Percentiles rank a stretch among this genome's conserved stretches.
Conservation (phyloP, 1,139 yeast genomes). For the Sugiyamaella pinicola region DNA sequence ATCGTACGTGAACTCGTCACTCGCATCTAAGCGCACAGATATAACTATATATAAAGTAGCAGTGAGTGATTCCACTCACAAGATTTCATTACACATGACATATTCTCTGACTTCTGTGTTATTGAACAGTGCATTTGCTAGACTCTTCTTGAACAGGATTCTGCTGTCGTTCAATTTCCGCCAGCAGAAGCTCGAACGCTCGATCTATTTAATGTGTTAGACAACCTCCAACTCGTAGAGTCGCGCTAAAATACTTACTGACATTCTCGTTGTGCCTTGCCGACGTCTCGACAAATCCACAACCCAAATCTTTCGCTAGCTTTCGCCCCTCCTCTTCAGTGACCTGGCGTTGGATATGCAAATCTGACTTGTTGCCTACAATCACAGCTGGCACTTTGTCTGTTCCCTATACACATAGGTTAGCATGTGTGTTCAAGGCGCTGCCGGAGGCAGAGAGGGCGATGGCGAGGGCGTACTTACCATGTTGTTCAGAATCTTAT, state of each 20-base stretch:
- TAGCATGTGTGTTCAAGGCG: neutral
- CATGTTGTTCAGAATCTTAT: constrained; percentile 73
- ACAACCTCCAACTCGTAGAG: neutral
- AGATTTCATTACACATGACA: neutral
- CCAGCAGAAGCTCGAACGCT: constrained; percentile 67
- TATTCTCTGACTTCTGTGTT: neutral
- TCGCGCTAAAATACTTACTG: constrained; percentile 37
- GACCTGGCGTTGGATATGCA: constrained; percentile 52
- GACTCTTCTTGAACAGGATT: constrained; percentile 25
- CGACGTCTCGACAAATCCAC: constrained; percentile 76
- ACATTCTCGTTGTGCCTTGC: constrained; percentile 75
- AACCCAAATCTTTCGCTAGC: constrained; percentile 60
- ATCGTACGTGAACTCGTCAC: neutral
- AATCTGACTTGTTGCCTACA: constrained; percentile 82
- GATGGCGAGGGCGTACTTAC: constrained; percentile 15
- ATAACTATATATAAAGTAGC: too few relatives aligned
- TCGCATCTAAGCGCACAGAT: too few relatives aligned
- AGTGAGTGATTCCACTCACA: too few relatives aligned
- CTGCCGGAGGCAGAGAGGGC: neutral
- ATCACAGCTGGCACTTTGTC: constrained; percentile 75
- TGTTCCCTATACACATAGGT: constrained; percentile 47
- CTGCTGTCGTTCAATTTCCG: constrained; percentile 59
- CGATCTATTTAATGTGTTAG: constrained; percentile 27
- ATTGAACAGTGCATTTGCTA: constrained; percentile 14
- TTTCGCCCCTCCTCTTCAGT: constrained; percentile 62